Conservation (phyloP, 2,329 filamentous ascomycete genomes). For the Fusarium denticulatum region DNA sequence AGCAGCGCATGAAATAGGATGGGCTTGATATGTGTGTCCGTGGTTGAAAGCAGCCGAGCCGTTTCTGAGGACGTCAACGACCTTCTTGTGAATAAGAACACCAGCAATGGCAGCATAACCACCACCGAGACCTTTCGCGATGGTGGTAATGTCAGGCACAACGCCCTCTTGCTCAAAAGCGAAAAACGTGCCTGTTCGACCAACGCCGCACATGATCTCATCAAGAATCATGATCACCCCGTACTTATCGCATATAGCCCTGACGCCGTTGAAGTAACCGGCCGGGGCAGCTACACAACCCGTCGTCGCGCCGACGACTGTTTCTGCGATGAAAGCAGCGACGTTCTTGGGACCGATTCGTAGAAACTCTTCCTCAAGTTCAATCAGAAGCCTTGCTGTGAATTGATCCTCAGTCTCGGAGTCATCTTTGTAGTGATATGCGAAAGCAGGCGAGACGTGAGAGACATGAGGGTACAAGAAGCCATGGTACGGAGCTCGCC, state of each 20-base stretch:
- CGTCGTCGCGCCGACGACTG: slow-evolving; percentile 62
- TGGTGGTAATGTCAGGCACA: slow-evolving; percentile 37
- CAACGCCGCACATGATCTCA: slow-evolving; percentile 68
- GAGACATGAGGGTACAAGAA: slow-evolving; percentile 14
- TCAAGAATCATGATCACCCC: slow-evolving; percentile 68
- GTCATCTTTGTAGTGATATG: neutral
- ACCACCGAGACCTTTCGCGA: slow-evolving; percentile 63
- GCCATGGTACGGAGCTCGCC: neutral
- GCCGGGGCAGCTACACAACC: slow-evolving; percentile 48
- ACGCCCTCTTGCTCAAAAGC: slow-evolving; percentile 59
- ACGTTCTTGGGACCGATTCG: slow-evolving; percentile 1
- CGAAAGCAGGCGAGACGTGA: slow-evolving; percentile 12
- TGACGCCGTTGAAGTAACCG: slow-evolving; percentile 28
- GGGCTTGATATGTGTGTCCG: slow-evolving; percentile 71
- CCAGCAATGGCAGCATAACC: slow-evolving; percentile 67
- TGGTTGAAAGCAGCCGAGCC: slow-evolving; percentile 55
- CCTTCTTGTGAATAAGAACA: slow-evolving; percentile 63
- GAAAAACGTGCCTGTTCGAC: slow-evolving; percentile 66
- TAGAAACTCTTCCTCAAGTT: slow-evolving; percentile 6
- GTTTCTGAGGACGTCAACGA: slow-evolving; percentile 56
- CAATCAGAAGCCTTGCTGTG: neutral
- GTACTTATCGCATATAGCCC: slow-evolving; percentile 59
- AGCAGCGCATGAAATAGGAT: slow-evolving; percentile 67
- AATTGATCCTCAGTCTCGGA: neutral
- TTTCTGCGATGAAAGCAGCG: slow-evolving; percentile 68